These are phyloP conservation scores for Actinomucor elegans DNA, from an alignment of 371 early-diverging fungal species.

Conservation along the genomic window DNA sequence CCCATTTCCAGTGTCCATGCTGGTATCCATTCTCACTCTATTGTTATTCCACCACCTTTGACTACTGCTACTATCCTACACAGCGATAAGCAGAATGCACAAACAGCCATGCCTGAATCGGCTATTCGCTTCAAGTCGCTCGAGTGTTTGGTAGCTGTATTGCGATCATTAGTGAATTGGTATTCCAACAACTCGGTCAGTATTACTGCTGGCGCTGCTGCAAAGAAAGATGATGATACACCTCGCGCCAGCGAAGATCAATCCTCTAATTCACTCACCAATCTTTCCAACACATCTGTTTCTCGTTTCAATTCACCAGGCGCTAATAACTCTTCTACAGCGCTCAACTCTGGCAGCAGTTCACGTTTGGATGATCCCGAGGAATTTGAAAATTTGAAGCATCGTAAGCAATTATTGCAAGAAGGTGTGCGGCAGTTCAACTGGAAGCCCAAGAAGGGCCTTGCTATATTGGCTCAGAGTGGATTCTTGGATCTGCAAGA, in stretches of 20 bases:
- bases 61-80: slow-evolving; percentile 48
- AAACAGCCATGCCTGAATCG: slow-evolving; percentile 38
- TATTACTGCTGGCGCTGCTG: slow-evolving; percentile 28
- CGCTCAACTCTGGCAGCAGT: slow-evolving; percentile 16
- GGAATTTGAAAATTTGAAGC: slow-evolving; percentile 76
- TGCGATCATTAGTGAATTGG: slow-evolving; percentile 55
- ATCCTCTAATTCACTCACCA: slow-evolving; percentile 17
- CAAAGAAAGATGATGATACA: slow-evolving; percentile 36
- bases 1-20: slow-evolving; percentile 16
- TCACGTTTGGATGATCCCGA: slow-evolving; percentile 72
- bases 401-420: slow-evolving; percentile 76
- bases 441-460: slow-evolving; percentile 91
- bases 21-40: slow-evolving; percentile 14
- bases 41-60: slow-evolving; percentile 49
- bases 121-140: slow-evolving; percentile 53
- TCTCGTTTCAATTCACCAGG: slow-evolving; percentile 52
- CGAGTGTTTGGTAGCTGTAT: slow-evolving; percentile 56
- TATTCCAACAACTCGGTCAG: slow-evolving; percentile 50
- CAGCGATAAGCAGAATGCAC: slow-evolving; percentile 49
- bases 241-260: slow-evolving; percentile 49
- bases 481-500: slow-evolving; percentile 61
- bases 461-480: slow-evolving; percentile 67
- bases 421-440: slow-evolving; percentile 85
- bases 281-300: slow-evolving; percentile 34
- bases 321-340: slow-evolving; percentile 61